These are phyloP conservation scores for Talaromyces sp. DNA, from an alignment of 2,329 filamentous ascomycete species.

Conservation along the genomic window DNA sequence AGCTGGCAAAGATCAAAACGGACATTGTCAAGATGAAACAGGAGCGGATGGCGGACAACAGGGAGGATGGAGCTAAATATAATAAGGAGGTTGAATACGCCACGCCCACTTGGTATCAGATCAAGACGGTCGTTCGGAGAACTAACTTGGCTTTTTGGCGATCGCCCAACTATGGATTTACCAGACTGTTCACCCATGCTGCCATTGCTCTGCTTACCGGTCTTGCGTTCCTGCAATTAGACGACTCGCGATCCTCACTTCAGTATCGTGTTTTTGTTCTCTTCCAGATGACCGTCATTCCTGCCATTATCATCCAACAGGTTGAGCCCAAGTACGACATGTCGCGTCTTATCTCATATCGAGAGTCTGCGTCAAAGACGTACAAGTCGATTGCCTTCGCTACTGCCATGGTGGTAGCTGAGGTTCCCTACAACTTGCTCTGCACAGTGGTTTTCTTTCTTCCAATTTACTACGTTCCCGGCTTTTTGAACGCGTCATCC, in stretches of 20 bases:
- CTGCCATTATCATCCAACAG: conserved; percentile 74
- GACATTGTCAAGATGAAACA: conserved; percentile 63
- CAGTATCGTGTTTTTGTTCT: conserved; percentile 86
- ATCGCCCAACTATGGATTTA: conserved; percentile 83
- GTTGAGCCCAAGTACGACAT: conserved; percentile 80
- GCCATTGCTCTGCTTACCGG: conserved; percentile 73
- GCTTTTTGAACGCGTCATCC: conserved; percentile 56
- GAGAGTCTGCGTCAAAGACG: conserved; percentile 79
- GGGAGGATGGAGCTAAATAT: conserved; percentile 26
- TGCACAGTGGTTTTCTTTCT: conserved; percentile 78
- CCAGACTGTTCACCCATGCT: conserved; percentile 77
- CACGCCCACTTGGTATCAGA: conserved; percentile 71
- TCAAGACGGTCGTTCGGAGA: conserved; percentile 66
- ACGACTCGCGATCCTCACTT: conserved; percentile 67
- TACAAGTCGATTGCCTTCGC: conserved; percentile 78
- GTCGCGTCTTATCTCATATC: conserved; percentile 75
- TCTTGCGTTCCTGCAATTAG: conserved; percentile 70
- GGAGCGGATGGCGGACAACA: conserved; percentile 47
- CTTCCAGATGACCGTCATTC: conserved; percentile 79
- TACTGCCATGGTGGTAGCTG: conserved; percentile 69
- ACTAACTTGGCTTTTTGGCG: conserved; percentile 78
- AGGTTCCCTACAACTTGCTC: conserved; percentile 76
- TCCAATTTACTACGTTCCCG: conserved; percentile 78
- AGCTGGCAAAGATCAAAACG: conserved; percentile 61
- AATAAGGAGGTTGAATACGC: conserved; percentile 70